Conservation (phyloP, 805 yeast species). For the Pichia pseudocactophila region DNA sequence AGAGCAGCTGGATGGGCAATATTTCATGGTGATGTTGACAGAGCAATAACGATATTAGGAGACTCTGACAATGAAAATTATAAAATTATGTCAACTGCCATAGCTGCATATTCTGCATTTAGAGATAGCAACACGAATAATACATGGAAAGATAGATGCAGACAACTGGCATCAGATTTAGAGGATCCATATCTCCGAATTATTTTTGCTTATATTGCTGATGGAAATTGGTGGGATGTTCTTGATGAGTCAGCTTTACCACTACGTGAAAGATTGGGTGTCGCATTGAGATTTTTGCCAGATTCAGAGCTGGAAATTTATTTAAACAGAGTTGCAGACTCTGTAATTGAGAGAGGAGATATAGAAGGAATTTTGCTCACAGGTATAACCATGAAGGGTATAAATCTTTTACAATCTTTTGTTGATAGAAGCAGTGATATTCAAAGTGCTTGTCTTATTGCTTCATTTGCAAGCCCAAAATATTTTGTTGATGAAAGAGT, state of each 20-base stretch:
- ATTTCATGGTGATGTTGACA: slow-evolving; percentile 78
- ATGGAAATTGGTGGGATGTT: slow-evolving; percentile 94
- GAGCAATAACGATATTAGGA: slow-evolving; percentile 73
- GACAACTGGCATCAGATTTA: slow-evolving; percentile 77
- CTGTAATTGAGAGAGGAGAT: slow-evolving; percentile 72
- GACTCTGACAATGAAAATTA: slow-evolving; percentile 63
- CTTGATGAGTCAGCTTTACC: slow-evolving; percentile 85
- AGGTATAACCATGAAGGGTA: slow-evolving; percentile 83
- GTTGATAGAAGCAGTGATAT: slow-evolving; percentile 85
- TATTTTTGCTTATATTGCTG: slow-evolving; percentile 87
- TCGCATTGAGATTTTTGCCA: slow-evolving; percentile 76
- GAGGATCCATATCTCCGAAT: slow-evolving; percentile 87
- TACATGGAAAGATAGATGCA: slow-evolving; percentile 90
- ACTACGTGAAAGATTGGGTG: slow-evolving; percentile 78
- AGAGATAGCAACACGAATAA: slow-evolving; percentile 50
- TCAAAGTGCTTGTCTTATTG: slow-evolving; percentile 81
- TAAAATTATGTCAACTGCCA: slow-evolving; percentile 82
- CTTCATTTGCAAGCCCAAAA: slow-evolving; percentile 75
- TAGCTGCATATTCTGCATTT: slow-evolving; percentile 78
- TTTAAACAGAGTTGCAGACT: slow-evolving; percentile 57
- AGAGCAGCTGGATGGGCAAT: slow-evolving; percentile 98
- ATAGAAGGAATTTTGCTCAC: slow-evolving; percentile 85
- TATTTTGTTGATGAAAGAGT: slow-evolving; percentile 69
- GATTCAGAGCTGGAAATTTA: slow-evolving; percentile 72
- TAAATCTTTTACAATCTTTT: slow-evolving; percentile 73